Evolutionary conservation across 192 early-diverging fungal species (phyloP).

Genomic region (Paraglomus brasilianum): DNA sequence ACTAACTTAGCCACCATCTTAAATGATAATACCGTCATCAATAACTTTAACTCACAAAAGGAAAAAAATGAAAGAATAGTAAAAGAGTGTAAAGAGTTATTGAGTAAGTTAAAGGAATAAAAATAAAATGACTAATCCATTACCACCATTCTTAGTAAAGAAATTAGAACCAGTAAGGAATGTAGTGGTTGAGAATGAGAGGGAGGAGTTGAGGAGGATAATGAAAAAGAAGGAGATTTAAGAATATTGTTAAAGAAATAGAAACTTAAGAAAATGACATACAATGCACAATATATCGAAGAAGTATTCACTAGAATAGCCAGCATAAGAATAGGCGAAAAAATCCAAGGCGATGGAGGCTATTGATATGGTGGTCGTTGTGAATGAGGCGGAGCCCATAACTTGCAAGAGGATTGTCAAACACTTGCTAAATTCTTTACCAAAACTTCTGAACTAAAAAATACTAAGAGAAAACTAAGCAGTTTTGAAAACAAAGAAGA

Average conservation of each 20-base stretch:
- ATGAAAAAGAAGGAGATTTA: slow-evolving; percentile 1
- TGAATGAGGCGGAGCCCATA: slow-evolving; percentile 10
- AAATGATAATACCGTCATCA: not conserved
- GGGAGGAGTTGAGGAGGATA: not conserved
- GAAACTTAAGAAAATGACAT: too few relatives aligned
- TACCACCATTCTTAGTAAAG: not conserved
- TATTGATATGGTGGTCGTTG: slow-evolving; percentile 16
- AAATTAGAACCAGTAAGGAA: slow-evolving; percentile 10
- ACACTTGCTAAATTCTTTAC: slow-evolving; percentile 7
- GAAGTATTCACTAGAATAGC: too few relatives aligned
- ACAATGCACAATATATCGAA: too few relatives aligned
- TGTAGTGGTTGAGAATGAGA: not conserved
- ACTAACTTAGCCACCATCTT: too few relatives aligned
- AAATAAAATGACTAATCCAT: too few relatives aligned
- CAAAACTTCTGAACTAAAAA: not conserved
- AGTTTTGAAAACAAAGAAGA: not conserved
- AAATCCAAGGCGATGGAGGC: slow-evolving; percentile 5
- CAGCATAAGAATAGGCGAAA: not conserved
- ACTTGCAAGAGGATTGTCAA: slow-evolving; percentile 7
- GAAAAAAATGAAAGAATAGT: slow-evolving; percentile 10
- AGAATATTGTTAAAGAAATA: not conserved
- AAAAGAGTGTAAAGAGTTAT: too few relatives aligned
- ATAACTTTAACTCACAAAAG: not conserved
- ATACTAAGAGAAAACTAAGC: not conserved
- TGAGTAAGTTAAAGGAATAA: too few relatives aligned